Conservation (phyloP, 257 asterid species). For the Asclepias syriaca region DNA sequence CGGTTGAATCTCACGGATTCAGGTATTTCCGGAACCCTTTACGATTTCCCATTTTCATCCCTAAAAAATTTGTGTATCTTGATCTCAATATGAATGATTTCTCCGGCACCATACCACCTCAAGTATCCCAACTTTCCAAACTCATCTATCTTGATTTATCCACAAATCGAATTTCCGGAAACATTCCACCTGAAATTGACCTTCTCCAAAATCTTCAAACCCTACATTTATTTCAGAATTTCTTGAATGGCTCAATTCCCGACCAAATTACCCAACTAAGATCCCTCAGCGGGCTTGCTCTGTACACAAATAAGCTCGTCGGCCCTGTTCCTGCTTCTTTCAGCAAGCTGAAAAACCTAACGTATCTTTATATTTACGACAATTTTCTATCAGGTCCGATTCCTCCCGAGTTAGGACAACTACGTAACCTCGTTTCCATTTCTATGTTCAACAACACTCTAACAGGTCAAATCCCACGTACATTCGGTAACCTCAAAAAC, state of each 20-base stretch:
- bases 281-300: not conserved
- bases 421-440: conserved; percentile 8
- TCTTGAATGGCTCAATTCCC: conserved; percentile 16
- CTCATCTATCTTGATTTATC: conserved; percentile 12
- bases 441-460: not conserved
- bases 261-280: conserved; percentile 7
- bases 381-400: conserved; percentile 10
- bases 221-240: conserved; percentile 5
- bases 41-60: conserved; percentile 18
- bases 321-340: conserved; percentile 13
- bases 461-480: not conserved
- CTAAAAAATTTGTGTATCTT: conserved; percentile 15
- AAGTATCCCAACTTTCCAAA: conserved; percentile 8
- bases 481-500: not conserved
- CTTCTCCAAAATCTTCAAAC: not conserved
- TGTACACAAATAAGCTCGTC: not conserved
- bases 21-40: conserved; percentile 8
- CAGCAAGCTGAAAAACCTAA: conserved; percentile 4
- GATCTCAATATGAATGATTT: conserved; percentile 11
- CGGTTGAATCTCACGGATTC: conserved; percentile 16
- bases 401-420: not conserved
- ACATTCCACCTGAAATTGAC: conserved; percentile 17
- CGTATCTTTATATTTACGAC: not conserved
- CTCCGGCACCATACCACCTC: conserved; percentile 22
- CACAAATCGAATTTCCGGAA: not conserved